A percentile compares a stretch with the other conserved stretches of the same genome.
Conservation (phyloP, 2,329 filamentous ascomycete genomes). For the Cladosporium sp. region DNA sequence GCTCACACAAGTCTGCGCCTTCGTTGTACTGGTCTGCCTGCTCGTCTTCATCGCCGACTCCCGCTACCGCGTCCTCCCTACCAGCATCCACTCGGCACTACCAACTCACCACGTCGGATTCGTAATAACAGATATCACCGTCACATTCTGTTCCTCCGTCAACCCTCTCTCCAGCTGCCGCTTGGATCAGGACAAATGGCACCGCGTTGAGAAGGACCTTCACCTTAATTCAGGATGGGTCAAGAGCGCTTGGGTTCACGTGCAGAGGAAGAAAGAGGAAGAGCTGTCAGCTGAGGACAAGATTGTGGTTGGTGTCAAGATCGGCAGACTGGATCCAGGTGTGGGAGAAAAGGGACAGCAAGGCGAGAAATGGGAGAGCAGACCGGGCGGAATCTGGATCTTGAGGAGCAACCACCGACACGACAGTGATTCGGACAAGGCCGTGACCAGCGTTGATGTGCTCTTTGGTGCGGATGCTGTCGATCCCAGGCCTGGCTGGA, state of each 20-base stretch:
- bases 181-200: constrained; percentile 70
- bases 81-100: constrained; percentile 79
- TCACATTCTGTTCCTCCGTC: constrained; percentile 69
- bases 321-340: constrained; percentile 68
- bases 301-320: constrained; percentile 73
- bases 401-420: constrained; percentile 68
- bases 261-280: constrained; percentile 81
- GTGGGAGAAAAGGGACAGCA: constrained; percentile 52
- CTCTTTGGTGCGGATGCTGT: constrained; percentile 88
- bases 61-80: constrained; percentile 81
- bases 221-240: constrained; percentile 73
- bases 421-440: constrained; percentile 68
- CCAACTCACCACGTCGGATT: constrained; percentile 80
- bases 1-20: constrained; percentile 67
- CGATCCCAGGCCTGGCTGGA: constrained; percentile 83
- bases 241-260: constrained; percentile 73
- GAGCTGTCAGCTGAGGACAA: constrained; percentile 70
- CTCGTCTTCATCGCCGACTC: constrained; percentile 80
- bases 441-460: constrained; percentile 78
- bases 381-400: constrained; percentile 77
- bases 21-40: constrained; percentile 60
- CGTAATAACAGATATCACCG: constrained; percentile 79
- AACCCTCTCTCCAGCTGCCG: constrained; percentile 60
- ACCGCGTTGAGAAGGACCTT: constrained; percentile 83
- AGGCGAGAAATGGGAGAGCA: constrained; percentile 69